Evolutionary conservation across 176 grass and related monocot species (phyloP), one percentile per base, ranked within the genome.

Genomic region (Musa itinerans): DNA sequence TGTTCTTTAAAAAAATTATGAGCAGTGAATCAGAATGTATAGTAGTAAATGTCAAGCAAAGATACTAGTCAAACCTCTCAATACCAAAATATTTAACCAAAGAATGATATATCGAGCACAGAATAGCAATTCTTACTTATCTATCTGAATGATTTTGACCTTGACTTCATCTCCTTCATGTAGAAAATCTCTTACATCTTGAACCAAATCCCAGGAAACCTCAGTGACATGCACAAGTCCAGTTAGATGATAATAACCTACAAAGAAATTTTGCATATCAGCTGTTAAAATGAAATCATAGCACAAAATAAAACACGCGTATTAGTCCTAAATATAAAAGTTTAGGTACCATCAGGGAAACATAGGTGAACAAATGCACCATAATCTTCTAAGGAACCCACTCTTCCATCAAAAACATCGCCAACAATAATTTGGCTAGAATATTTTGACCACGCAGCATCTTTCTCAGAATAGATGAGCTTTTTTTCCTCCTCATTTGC

Each of bases 201-300:
- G 95, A 68, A 98, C 80, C 58, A 91, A 83, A 85, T 98, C 95
- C 95, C 90, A 98, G 63, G 95, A 98, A 64, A 92, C 88, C 80
- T 98, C 90, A 62, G 95, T 93, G 53, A 98, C 78, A 80, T 98
- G 95, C 68, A 98, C 90, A 65, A 98, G 84, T 68, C 95, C 95
- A 70, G 90, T 98, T 69, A 98, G 84, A 82, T 85, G 84, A 74
- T 93, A 91, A 49, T 15, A 55, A 67, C 94, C 94, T 98, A 69
- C 63, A 78, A 24, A 84, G 76, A 83, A 65, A 78, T 24, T 53
- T 1, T 54, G 34, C 0, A 14, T n/a, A 70, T 54, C 59, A 84
- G 72, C n/a, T 66, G 53, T 53, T 55, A 25, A 66, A 21, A 9
- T 49, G 50, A 12, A 68, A 54, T 17, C 57, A 43, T 5, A 53